These are phyloP conservation scores for Lepiota brunneoincarnata DNA, from an alignment of 768 basidiomycete species.

Conservation along the genomic window DNA sequence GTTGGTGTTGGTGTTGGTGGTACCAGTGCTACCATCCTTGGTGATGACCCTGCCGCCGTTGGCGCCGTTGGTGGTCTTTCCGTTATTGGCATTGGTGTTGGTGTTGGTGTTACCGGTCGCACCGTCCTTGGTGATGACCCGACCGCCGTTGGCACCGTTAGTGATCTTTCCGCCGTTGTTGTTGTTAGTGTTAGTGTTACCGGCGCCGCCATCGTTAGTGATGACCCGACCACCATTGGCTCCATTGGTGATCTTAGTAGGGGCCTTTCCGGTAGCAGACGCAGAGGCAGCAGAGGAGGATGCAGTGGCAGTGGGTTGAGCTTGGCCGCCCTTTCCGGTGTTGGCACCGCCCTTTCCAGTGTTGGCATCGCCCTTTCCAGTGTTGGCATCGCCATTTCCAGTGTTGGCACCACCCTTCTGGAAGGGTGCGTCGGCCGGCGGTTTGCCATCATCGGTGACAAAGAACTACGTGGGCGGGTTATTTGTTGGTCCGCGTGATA, in stretches of 20 bases:
- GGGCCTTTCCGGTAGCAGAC: constrained; percentile 11
- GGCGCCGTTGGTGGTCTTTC: background rate
- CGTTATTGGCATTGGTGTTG: background rate
- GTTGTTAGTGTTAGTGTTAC: background rate
- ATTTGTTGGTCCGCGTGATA: background rate
- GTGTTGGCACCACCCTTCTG: constrained; percentile 10
- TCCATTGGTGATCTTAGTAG: background rate
- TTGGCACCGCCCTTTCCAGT: constrained; percentile 2
- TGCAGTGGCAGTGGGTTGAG: background rate
- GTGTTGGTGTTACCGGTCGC: background rate
- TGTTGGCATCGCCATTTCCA: constrained; percentile 8
- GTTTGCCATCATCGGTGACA: constrained; percentile 14
- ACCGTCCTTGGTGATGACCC: background rate
- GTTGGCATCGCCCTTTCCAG: background rate
- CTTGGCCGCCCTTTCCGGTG: background rate
- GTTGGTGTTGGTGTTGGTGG: background rate
- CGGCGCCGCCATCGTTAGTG: background rate
- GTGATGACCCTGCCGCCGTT: background rate
- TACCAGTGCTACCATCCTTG: background rate
- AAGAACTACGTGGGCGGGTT: constrained; percentile 13
- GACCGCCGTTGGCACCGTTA: background rate
- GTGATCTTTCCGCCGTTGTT: background rate
- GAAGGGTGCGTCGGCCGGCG: constrained; percentile 7
- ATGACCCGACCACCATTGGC: background rate
- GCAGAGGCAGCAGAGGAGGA: constrained; percentile 17